phyloP scores from a whole-genome alignment of 1,284 basidiomycete species.

The Tylopilus sp. region DNA sequence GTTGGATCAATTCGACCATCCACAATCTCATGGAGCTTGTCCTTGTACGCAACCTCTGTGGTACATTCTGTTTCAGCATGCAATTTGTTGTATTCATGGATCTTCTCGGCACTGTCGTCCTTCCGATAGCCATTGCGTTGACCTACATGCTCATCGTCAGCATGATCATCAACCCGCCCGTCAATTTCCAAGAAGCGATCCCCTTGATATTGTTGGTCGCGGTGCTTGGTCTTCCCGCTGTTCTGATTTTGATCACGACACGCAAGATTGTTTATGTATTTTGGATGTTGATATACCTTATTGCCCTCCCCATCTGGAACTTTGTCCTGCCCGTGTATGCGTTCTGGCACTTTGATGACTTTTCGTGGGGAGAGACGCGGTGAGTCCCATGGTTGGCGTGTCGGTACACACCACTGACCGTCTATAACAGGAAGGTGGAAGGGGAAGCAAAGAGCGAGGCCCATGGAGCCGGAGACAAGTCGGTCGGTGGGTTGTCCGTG shows the following conservation, averaged over 20 bases:
- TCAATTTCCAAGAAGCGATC: constrained; percentile 88
- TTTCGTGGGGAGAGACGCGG: constrained; percentile 98
- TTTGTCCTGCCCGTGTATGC: constrained; percentile 92
- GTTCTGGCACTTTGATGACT: constrained; percentile 99
- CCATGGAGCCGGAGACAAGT: constrained; percentile 70
- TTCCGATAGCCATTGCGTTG: constrained; percentile 91
- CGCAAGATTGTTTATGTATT: constrained; percentile 93
- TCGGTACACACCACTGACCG: constrained; percentile 14
- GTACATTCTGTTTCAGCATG: constrained; percentile 96
- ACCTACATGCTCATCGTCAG: constrained; percentile 88
- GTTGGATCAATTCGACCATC: constrained; percentile 99
- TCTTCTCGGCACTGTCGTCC: constrained; percentile 90
- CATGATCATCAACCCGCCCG: constrained; percentile 80
- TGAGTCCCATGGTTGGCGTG: constrained; percentile 38
- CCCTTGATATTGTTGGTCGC: constrained; percentile 87
- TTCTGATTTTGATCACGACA: constrained; percentile 93
- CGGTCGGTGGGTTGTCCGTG: constrained; percentile 60
- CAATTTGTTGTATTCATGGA: constrained; percentile 99
- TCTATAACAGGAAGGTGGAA: constrained; percentile 79
- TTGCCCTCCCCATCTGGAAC: constrained; percentile 95
- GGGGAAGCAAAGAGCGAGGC: constrained; percentile 79
- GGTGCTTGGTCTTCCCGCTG: constrained; percentile 90
- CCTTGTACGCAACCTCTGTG: constrained; percentile 92
- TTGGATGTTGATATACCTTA: constrained; percentile 96
- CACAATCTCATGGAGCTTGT: constrained; percentile 99